Evolutionary conservation across 331 rosid genomes (phyloP).

Genomic region (Telfairia occidentalis): DNA sequence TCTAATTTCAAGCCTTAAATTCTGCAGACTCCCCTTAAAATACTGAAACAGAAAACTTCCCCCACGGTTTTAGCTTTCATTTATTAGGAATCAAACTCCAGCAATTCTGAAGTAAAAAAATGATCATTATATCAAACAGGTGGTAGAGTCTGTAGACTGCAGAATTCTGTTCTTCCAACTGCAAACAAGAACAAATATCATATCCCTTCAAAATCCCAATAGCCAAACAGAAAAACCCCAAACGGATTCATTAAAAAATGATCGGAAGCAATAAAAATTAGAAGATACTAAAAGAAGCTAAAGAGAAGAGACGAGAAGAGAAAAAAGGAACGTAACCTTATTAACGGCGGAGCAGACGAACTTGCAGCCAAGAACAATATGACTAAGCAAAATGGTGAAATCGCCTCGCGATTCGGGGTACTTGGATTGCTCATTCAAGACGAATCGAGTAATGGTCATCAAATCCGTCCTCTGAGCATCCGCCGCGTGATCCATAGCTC

Average conservation of each 20-base stretch:
- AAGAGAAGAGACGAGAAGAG: not conserved
- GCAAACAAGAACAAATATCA: not conserved
- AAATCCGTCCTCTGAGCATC: constrained; percentile 69
- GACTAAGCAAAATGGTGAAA: constrained; percentile 70
- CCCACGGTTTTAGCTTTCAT: not conserved
- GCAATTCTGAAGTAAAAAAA: not conserved
- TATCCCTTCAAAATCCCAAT: not conserved
- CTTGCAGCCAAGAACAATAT: constrained; percentile 89
- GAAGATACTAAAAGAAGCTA: not conserved
- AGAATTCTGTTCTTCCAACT: not conserved
- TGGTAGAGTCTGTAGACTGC: not conserved
- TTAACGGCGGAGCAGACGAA: constrained; percentile 78
- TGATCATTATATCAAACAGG: not conserved
- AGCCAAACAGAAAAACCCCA: not conserved
- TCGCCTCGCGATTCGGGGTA: constrained; percentile 82
- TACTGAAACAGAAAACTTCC: not conserved
- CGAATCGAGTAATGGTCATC: constrained; percentile 85
- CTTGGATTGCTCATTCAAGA: constrained; percentile 77
- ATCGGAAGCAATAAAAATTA: not conserved
- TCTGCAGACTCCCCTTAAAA: not conserved
- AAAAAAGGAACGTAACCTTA: constrained; percentile 31
- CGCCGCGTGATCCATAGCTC: constrained; percentile 68
- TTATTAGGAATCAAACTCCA: not conserved
- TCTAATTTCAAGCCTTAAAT: not conserved
- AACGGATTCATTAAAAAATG: not conserved